Percentiles rank a stretch among this genome's conserved stretches.
These are phyloP conservation scores for Funneliformis caledonium DNA, from an alignment of 371 early-diverging fungal genomes.

Conservation along the genomic window DNA sequence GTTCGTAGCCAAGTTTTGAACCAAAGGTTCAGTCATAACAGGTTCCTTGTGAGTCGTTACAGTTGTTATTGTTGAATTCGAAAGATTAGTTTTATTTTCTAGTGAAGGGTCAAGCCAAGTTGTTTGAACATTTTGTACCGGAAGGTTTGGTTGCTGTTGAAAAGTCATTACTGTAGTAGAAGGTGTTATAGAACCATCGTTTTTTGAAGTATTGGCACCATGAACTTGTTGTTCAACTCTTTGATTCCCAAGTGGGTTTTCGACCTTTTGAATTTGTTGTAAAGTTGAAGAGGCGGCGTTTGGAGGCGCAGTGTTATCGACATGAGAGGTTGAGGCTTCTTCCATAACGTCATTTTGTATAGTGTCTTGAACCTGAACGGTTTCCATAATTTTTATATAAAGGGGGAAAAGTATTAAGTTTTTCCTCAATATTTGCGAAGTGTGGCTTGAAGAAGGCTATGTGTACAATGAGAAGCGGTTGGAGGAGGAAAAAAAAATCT, in stretches of 20 bases:
- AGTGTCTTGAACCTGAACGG: constrained; percentile 13
- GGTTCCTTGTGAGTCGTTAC: constrained; percentile 3
- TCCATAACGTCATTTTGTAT: constrained; percentile 26
- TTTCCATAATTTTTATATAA: constrained; percentile 25
- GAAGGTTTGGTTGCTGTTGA: background rate
- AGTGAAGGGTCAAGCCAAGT: background rate
- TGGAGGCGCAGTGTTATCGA: constrained; percentile 6
- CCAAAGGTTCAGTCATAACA: background rate
- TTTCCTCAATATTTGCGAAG: background rate
- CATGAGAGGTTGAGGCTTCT: constrained; percentile 25
- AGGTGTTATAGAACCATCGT: background rate
- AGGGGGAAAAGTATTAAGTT: background rate
- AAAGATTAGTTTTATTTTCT: background rate
- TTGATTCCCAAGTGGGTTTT: background rate
- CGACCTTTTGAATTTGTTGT: constrained; percentile 7
- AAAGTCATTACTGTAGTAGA: background rate
- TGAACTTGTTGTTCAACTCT: background rate
- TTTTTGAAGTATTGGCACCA: background rate
- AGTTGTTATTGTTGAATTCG: background rate
- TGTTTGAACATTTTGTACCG: background rate
- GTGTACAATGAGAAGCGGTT: constrained; percentile 25
- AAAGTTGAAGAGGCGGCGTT: constrained; percentile 12
- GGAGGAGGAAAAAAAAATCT: constrained; percentile 8
- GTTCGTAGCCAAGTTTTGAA: background rate
- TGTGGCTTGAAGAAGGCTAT: constrained; percentile 33